Base-by-base conservation (phyloP, 176 grass and related monocot genomes). In the Coix lacrymajobi region DNA sequence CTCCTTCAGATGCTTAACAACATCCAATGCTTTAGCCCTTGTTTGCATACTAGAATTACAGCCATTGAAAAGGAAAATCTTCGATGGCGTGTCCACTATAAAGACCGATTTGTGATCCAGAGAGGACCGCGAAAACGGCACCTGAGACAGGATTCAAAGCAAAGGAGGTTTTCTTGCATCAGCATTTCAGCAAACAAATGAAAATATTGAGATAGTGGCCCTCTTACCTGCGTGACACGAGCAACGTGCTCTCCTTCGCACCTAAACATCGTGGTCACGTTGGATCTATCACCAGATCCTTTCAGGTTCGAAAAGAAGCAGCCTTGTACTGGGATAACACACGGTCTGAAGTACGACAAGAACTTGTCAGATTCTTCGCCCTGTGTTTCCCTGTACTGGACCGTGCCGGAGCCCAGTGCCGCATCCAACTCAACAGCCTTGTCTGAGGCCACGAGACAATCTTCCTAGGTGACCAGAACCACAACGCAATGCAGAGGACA, bases 291-390 rank as follows among this genome's bases (percentile, higher is more conserved):
- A 64, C 77, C 74, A 14, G 60, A 57, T 70, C 73, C 63, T 63
- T 81, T 87, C 76, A 83, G 44, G 49, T 82, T 85, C 1, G 88
- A 77, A 75, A 84, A 87, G 71, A 91, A 88, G 72, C 76, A 73
- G 38, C 90, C 90, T 56, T 90, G 79, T 37, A 92, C 48, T 10
- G 95, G 95, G 69, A 97, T 97, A 32, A 94, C 66, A 48, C 95
- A 97, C 30, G 95, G 95, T 66, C 75, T 97, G 85, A 97, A 97
- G 81, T 97, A 94, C 70, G 95, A 97, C 71, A 97, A 90, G 80
- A 97, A 92, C 62, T 92, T 94, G 63, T 89, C 90, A 1, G 95
- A 90, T 81, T 97, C 95, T 34, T 85, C 86, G 0, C 95, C 95
- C 71, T 97, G 95, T 8, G 77, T 76, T 43, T 97, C 95, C 83